These are phyloP conservation scores for Neopestalotiopsis rosae DNA, from an alignment of 2,329 filamentous ascomycete genomes.

Conservation along the genomic window DNA sequence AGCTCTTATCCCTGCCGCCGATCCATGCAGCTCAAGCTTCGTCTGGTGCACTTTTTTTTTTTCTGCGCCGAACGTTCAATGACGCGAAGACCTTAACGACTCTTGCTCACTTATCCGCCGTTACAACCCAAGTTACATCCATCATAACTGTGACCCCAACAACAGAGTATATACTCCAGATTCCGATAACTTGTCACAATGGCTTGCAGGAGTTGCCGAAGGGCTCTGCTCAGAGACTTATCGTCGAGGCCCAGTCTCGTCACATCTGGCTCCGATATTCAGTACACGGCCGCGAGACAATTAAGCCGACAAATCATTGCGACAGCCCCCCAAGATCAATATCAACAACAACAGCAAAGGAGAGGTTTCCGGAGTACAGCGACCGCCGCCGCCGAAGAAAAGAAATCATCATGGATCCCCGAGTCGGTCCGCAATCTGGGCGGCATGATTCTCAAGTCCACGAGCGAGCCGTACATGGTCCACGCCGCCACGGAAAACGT, in stretches of 20 bases:
- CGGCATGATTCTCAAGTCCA: slow-evolving; percentile 23
- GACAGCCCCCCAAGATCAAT: slow-evolving; percentile 18
- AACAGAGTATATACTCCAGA: no score
- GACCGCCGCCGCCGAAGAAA: slow-evolving; percentile 21
- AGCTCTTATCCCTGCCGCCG: slow-evolving; percentile 18
- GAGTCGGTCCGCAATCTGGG: slow-evolving; percentile 37
- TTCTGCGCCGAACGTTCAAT: slow-evolving; percentile 23
- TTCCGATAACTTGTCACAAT: not conserved
- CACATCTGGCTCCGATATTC: not conserved
- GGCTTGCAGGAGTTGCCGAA: slow-evolving; percentile 12
- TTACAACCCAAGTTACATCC: not conserved
- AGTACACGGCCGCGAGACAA: slow-evolving; percentile 19
- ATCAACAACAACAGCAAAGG: slow-evolving; percentile 27
- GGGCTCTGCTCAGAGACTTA: not conserved
- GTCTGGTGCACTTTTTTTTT: slow-evolving; percentile 19
- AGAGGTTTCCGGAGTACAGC: slow-evolving; percentile 45
- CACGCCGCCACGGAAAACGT: slow-evolving; percentile 80
- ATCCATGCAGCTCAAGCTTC: slow-evolving; percentile 12
- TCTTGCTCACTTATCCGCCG: not conserved
- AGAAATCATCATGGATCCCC: slow-evolving; percentile 28
- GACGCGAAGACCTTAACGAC: slow-evolving; percentile 27
- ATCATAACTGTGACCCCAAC: not conserved
- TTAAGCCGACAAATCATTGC: slow-evolving; percentile 31
- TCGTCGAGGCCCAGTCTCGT: not conserved
- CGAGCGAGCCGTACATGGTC: slow-evolving; percentile 68